A percentile compares a stretch with the other conserved stretches of the same genome.
phyloP scores from a whole-genome alignment of 179 eudicot genomes.

The Spinacia oleracea region DNA sequence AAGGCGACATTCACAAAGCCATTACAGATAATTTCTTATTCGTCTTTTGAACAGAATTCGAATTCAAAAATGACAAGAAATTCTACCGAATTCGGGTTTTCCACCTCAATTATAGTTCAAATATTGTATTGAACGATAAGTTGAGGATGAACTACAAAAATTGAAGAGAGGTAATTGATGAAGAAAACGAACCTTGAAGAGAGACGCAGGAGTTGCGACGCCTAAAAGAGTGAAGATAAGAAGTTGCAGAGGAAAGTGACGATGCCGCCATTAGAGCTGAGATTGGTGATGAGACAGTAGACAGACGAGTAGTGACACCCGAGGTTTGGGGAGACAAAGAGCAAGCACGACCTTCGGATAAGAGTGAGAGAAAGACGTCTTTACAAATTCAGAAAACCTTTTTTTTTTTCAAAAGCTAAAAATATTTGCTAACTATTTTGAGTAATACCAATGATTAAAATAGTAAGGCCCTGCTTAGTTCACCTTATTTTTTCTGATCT shows the following conservation, averaged over 20 bases:
- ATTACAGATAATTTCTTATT: background rate
- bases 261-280: constrained; percentile 35
- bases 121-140: background rate
- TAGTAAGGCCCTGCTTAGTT: no score
- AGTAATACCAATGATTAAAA: no score
- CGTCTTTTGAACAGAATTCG: background rate
- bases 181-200: constrained; percentile 25
- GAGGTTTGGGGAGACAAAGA: background rate
- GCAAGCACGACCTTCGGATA: constrained; percentile 10
- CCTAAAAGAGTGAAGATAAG: constrained; percentile 26
- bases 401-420: background rate
- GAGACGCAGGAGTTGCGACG: constrained; percentile 16
- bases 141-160: background rate
- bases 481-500: no score
- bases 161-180: background rate
- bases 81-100: background rate
- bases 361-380: background rate
- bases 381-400: background rate
- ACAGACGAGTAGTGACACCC: background rate
- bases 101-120: no score
- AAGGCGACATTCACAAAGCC: background rate
- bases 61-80: background rate
- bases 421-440: no score
- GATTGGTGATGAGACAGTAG: background rate
- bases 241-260: constrained; percentile 37